A percentile compares a stretch with the other conserved stretches of the same genome.
Evolutionary conservation across 1,284 basidiomycete genomes (phyloP).

Genomic region (Chalciporus piperatoides): DNA sequence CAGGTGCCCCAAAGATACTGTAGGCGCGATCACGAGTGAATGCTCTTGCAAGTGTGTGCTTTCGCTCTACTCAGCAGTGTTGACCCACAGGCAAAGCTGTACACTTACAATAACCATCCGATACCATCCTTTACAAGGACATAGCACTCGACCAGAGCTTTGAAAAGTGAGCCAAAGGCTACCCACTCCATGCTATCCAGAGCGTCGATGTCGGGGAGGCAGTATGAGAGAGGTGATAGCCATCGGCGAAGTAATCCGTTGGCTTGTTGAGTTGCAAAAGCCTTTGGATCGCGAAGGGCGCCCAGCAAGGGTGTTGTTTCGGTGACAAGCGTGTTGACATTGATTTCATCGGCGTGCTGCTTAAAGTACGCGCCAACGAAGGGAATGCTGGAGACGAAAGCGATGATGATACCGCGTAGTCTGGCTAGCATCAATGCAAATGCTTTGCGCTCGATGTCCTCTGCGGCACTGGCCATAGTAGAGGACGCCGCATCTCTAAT

Average conservation of each 20-base stretch:
- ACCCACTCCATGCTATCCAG: constrained; percentile 16
- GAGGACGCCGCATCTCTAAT: neutral
- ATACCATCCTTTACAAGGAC: constrained; percentile 23
- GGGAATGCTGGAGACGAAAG: constrained; percentile 18
- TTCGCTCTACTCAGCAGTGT: constrained; percentile 7
- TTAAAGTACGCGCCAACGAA: constrained; percentile 24
- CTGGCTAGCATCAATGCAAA: constrained; percentile 7
- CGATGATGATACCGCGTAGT: constrained; percentile 10
- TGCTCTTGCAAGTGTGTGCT: constrained; percentile 27
- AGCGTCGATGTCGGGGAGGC: constrained; percentile 20
- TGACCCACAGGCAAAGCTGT: neutral
- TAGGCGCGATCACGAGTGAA: constrained; percentile 27
- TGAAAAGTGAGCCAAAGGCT: constrained; percentile 9
- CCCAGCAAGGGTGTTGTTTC: constrained; percentile 29
- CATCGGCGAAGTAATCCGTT: constrained; percentile 20
- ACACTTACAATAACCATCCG: constrained; percentile 27
- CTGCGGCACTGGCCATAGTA: neutral
- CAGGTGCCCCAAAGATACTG: constrained; percentile 25
- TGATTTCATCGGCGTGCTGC: constrained; percentile 3
- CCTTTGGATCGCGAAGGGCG: constrained; percentile 23
- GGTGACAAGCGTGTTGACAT: constrained; percentile 3
- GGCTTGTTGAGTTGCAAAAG: constrained; percentile 20
- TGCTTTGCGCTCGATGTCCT: constrained; percentile 8
- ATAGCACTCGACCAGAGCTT: constrained; percentile 18
- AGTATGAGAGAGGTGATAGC: constrained; percentile 17